Evolutionary conservation across 1,284 basidiomycete species (phyloP).

Genomic region (Rhodofomes roseus): DNA sequence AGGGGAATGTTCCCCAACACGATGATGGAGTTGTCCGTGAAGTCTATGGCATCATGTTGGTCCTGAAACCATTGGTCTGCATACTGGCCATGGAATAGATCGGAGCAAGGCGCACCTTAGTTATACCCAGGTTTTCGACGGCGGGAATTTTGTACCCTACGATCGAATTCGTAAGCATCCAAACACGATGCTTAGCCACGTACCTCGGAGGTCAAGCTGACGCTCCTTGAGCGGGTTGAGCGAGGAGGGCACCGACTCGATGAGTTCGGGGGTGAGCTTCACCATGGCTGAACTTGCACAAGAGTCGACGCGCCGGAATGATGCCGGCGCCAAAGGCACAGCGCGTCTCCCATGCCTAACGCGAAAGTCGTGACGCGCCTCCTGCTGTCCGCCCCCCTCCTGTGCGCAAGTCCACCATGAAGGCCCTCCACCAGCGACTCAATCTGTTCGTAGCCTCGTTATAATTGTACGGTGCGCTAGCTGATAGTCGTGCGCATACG

Average conservation of each 20-base stretch:
- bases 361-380: slow-evolving; percentile 17
- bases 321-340: slow-evolving; percentile 17
- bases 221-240: slow-evolving; percentile 93
- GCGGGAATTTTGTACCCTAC: slow-evolving; percentile 95
- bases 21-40: slow-evolving; percentile 94
- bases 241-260: slow-evolving; percentile 72
- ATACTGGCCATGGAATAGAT: slow-evolving; percentile 14
- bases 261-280: slow-evolving; percentile 92
- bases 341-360: not conserved
- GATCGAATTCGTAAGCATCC: slow-evolving; percentile 28
- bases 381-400: slow-evolving; percentile 15
- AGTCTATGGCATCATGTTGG: slow-evolving; percentile 92
- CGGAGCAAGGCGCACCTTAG: slow-evolving; percentile 58
- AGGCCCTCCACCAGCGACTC: slow-evolving; percentile 64
- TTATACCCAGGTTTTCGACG: slow-evolving; percentile 99
- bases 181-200: slow-evolving; percentile 27
- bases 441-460: slow-evolving; percentile 46
- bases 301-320: slow-evolving; percentile 10
- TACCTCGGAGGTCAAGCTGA: slow-evolving; percentile 92
- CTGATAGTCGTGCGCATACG: slow-evolving; percentile 9
- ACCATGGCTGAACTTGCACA: slow-evolving; percentile 39
- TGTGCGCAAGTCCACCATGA: slow-evolving; percentile 41
- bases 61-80: slow-evolving; percentile 46
- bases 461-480: slow-evolving; percentile 7
- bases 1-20: slow-evolving; percentile 86